Conservation (phyloP, 495 filamentous ascomycete genomes). For the Talaromyces proteolyticus region DNA sequence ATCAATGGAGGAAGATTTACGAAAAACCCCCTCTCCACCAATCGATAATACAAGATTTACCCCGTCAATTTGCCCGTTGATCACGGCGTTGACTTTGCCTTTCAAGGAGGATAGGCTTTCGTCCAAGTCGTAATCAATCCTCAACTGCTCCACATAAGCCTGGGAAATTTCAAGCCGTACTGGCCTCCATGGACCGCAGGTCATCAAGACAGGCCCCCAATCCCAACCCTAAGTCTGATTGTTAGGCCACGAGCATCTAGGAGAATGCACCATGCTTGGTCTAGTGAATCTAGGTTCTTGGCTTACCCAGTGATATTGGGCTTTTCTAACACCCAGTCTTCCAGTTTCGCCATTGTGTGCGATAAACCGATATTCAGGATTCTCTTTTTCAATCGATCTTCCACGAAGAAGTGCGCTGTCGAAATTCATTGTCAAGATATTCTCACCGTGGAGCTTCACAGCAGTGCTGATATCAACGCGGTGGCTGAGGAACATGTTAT, state of each 20-base stretch:
- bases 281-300: too few species aligned
- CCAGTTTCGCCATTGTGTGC: constrained; percentile 74
- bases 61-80: too few species aligned
- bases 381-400: constrained; percentile 33
- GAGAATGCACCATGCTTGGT: background rate
- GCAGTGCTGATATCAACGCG: constrained; percentile 59
- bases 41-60: constrained; percentile 49
- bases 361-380: constrained; percentile 45
- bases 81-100: constrained; percentile 36
- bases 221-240: constrained; percentile 65
- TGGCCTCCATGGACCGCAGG: constrained; percentile 77
- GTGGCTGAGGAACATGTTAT: constrained; percentile 79
- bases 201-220: constrained; percentile 76
- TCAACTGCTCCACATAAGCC: constrained; percentile 58
- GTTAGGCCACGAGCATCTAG: background rate
- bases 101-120: constrained; percentile 43
- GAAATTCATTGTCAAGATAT: constrained; percentile 49
- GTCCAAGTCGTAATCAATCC: constrained; percentile 42
- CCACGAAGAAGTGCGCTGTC: constrained; percentile 45
- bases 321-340: constrained; percentile 72
- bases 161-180: constrained; percentile 68
- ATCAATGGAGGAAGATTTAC: background rate
- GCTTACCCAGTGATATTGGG: constrained; percentile 73
- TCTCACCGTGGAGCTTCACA: constrained; percentile 44
- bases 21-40: constrained; percentile 22